A percentile compares a stretch with the other conserved stretches of the same genome.
These are phyloP conservation scores for Cupressus sempervirens DNA, from an alignment of 75 land plant species.

Conservation along the genomic window DNA sequence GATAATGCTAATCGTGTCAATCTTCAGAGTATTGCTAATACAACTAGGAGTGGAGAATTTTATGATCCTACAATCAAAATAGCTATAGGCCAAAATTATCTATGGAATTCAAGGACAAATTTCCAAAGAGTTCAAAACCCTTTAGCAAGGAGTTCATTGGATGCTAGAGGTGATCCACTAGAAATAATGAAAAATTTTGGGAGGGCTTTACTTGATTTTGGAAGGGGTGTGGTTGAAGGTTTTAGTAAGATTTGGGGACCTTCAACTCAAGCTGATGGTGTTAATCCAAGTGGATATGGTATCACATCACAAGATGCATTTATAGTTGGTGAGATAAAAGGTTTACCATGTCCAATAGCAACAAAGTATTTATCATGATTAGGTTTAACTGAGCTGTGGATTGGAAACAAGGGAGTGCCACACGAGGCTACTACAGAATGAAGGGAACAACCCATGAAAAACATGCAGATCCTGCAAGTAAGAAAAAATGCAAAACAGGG, in stretches of 20 bases:
- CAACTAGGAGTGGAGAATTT: not conserved
- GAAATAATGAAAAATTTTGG: constrained; percentile 63
- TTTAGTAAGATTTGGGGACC: constrained; percentile 49
- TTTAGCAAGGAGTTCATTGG: constrained; percentile 14
- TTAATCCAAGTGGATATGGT: constrained; percentile 15
- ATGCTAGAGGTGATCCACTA: constrained; percentile 56
- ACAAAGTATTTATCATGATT: constrained; percentile 42
- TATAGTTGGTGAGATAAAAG: constrained; percentile 60
- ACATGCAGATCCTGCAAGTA: too few species aligned
- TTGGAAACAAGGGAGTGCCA: constrained; percentile 75
- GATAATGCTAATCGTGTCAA: constrained; percentile 1
- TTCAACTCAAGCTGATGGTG: constrained; percentile 6
- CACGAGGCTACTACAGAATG: too few species aligned
- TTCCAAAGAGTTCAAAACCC: constrained; percentile 13
- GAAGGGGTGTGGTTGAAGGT: constrained; percentile 73
- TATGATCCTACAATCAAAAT: not conserved
- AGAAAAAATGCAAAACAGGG: too few species aligned
- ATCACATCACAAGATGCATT: constrained; percentile 4
- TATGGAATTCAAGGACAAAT: constrained; percentile 3
- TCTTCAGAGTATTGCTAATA: not conserved
- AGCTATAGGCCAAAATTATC: constrained; percentile 1
- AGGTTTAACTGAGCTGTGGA: constrained; percentile 74
- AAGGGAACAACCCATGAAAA: too few species aligned
- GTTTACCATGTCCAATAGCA: constrained; percentile 82
- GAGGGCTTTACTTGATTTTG: constrained; percentile 70